Conservation (phyloP, 2,329 filamentous ascomycete genomes). For the Diplocarpon rosae region DNA sequence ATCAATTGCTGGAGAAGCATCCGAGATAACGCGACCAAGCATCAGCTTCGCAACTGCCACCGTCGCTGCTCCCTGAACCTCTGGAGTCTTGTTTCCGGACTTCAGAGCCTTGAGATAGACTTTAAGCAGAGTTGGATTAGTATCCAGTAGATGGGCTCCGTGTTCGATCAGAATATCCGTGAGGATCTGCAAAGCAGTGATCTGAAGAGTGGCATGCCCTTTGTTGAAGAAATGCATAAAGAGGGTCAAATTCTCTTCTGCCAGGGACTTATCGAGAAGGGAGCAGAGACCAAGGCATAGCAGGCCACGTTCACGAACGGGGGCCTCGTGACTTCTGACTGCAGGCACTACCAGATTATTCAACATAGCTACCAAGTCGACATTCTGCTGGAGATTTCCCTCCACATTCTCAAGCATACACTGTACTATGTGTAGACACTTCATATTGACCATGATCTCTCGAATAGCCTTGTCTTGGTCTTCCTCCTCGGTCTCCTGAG, state of each 20-base stretch:
- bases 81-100: conserved; percentile 53
- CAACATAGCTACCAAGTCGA: conserved; percentile 90
- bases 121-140: conserved; percentile 63
- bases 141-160: conserved; percentile 62
- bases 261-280: conserved; percentile 80
- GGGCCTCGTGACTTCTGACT: conserved; percentile 83
- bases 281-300: conserved; percentile 85
- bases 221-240: conserved; percentile 96
- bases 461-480: conserved; percentile 66
- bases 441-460: conserved; percentile 96
- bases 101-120: conserved; percentile 77
- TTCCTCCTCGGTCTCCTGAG: conserved; percentile 47
- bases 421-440: conserved; percentile 92
- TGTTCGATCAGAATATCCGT: conserved; percentile 89
- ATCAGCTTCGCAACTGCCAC: conserved; percentile 78
- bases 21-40: conserved; percentile 66
- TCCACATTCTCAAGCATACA: conserved; percentile 94
- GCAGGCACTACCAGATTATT: conserved; percentile 95
- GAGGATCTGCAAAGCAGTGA: conserved; percentile 81
- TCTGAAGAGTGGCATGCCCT: conserved; percentile 80
- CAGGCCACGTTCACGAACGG: conserved; percentile 81
- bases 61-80: conserved; percentile 72
- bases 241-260: conserved; percentile 80
- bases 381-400: conserved; percentile 78
- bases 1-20: conserved; percentile 46